Evolutionary conservation across 768 basidiomycete species (phyloP).

Genomic region (Pleurotus pulmonarius): DNA sequence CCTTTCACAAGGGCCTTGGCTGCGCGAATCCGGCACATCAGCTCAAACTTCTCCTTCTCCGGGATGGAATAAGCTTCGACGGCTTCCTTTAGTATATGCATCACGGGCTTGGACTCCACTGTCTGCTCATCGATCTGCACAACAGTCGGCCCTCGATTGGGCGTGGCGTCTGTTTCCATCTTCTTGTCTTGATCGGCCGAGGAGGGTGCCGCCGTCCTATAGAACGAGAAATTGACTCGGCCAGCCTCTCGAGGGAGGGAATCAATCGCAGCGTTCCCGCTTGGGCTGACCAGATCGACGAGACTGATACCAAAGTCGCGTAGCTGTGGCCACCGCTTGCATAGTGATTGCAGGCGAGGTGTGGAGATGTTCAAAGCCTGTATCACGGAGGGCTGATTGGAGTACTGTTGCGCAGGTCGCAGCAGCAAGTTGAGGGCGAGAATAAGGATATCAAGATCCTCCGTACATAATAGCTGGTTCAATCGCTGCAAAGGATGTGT

Average conservation of each 20-base stretch:
- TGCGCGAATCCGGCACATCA: constrained; percentile 81
- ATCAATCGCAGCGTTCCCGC: constrained; percentile 49
- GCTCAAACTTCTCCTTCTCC: constrained; percentile 81
- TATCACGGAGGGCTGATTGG: constrained; percentile 79
- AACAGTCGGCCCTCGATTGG: constrained; percentile 58
- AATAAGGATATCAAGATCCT: constrained; percentile 86
- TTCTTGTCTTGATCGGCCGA: constrained; percentile 42
- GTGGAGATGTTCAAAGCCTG: constrained; percentile 80
- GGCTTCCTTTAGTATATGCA: constrained; percentile 73
- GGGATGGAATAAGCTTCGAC: constrained; percentile 68
- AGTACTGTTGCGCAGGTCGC: constrained; percentile 94
- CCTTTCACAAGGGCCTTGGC: constrained; percentile 64
- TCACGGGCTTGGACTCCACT: constrained; percentile 57
- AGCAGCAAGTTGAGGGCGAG: constrained; percentile 81
- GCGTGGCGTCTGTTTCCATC: constrained; percentile 43
- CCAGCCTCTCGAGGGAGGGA: constrained; percentile 68
- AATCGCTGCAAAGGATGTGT: constrained; percentile 57
- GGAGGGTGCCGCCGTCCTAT: constrained; percentile 48
- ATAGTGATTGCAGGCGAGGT: constrained; percentile 75
- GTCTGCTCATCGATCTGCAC: constrained; percentile 62
- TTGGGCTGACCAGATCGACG: constrained; percentile 62
- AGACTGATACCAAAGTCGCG: constrained; percentile 79
- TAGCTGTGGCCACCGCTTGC: constrained; percentile 79
- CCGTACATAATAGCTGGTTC: constrained; percentile 82
- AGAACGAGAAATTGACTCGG: constrained; percentile 81